phyloP scores from a whole-genome alignment of 805 yeast species.

The Metschnikowia proteae region DNA sequence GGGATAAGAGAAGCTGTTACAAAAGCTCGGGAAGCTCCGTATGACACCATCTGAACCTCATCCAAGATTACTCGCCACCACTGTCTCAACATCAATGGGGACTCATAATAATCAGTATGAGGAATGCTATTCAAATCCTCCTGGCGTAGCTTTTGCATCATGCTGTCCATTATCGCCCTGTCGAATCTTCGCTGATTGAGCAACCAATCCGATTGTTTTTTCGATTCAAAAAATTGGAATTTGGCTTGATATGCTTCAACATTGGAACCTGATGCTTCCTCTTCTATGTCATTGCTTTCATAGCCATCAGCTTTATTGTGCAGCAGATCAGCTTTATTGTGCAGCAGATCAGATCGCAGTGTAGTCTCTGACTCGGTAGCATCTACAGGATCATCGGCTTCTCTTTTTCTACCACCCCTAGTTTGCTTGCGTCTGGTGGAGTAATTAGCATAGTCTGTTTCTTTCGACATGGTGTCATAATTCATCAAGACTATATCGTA shows the following conservation, averaged over 20 bases:
- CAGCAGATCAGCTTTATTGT: background rate
- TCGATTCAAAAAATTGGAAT: conserved; percentile 7
- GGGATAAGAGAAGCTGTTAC: conserved; percentile 77
- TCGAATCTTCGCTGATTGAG: conserved; percentile 16
- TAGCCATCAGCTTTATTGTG: conserved; percentile 10
- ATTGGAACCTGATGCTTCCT: conserved; percentile 6
- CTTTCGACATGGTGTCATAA: conserved; percentile 65
- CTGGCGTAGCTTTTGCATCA: conserved; percentile 10
- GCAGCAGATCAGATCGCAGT: background rate
- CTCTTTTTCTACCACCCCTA: conserved; percentile 21
- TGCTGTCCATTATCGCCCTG: conserved; percentile 11
- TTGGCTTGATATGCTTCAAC: conserved; percentile 14
- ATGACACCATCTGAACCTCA: conserved; percentile 91
- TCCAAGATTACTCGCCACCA: conserved; percentile 90
- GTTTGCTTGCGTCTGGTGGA: conserved; percentile 55
- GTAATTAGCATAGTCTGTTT: conserved; percentile 74
- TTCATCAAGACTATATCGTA: conserved; percentile 82
- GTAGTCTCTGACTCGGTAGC: background rate
- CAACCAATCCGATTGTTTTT: conserved; percentile 6
- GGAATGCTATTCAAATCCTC: conserved; percentile 11
- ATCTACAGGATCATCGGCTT: conserved; percentile 1
- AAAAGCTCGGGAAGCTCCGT: conserved; percentile 70
- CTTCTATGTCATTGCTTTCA: background rate
- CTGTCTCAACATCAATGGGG: conserved; percentile 77
- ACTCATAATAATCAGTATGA: conserved; percentile 45